Percentiles rank a stretch among this genome's conserved stretches.
Conservation (phyloP, 345 rosid species). For the Gossypium arboreum region DNA sequence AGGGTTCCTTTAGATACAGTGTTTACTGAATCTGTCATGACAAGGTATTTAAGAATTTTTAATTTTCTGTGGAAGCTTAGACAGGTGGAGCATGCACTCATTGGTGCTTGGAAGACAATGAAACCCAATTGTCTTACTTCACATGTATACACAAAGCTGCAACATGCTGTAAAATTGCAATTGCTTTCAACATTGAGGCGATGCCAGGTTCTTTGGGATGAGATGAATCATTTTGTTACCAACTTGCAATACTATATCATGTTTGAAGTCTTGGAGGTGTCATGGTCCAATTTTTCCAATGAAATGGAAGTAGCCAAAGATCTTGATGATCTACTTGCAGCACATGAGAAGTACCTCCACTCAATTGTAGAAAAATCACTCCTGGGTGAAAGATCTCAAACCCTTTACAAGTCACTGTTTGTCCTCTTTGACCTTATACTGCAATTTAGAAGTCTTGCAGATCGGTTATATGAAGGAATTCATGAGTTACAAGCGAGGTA, state of each 20-base stretch:
- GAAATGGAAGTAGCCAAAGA: conserved; percentile 93
- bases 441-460: conserved; percentile 82
- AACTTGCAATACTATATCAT: conserved; percentile 96
- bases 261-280: conserved; percentile 98
- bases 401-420: conserved; percentile 72
- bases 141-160: conserved; percentile 69
- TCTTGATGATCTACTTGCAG: conserved; percentile 93
- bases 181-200: conserved; percentile 77
- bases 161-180: conserved; percentile 62
- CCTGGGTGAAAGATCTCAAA: conserved; percentile 82
- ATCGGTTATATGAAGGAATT: conserved; percentile 85
- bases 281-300: conserved; percentile 84
- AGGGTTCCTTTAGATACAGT: conserved; percentile 88
- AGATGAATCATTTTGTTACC: conserved; percentile 95
- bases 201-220: conserved; percentile 96
- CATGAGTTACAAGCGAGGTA: conserved; percentile 87
- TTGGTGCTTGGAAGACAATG: conserved; percentile 98
- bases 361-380: conserved; percentile 86
- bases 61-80: conserved; percentile 97
- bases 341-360: conserved; percentile 89
- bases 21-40: conserved; percentile 86
- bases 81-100: conserved; percentile 93
- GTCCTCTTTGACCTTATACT: conserved; percentile 86
- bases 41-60: conserved; percentile 77
- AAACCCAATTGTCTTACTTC: conserved; percentile 94